phyloP scores from a whole-genome alignment of 257 asterid species.

The Scutellaria barbata region DNA sequence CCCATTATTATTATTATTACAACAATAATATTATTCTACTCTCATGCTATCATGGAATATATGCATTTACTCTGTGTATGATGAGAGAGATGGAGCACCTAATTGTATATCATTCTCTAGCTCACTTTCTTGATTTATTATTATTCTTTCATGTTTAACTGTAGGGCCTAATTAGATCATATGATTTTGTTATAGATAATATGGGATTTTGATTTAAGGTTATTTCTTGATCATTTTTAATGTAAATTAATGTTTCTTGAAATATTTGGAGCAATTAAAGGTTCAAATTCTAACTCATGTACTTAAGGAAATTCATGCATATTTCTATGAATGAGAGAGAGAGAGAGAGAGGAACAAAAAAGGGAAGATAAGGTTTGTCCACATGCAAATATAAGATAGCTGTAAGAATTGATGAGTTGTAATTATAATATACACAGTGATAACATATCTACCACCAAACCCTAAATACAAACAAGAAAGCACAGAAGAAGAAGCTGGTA shows the following conservation, averaged over 20 bases:
- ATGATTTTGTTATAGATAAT: neutral
- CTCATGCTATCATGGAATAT: neutral
- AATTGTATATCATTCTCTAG: conserved; percentile 23
- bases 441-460: conserved; percentile 26
- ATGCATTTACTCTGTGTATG: conserved; percentile 26
- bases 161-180: no score
- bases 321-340: neutral
- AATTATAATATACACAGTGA: no score
- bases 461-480: conserved; percentile 43
- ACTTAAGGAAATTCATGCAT: neutral
- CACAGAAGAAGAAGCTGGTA: conserved; percentile 43
- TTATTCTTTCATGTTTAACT: neutral
- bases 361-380: conserved; percentile 28
- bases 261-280: neutral
- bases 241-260: neutral
- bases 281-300: neutral
- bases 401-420: neutral
- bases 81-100: conserved; percentile 39
- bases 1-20: neutral
- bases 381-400: conserved; percentile 24
- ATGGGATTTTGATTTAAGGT: neutral
- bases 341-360: neutral
- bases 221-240: neutral
- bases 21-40: no score
- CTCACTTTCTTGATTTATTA: conserved; percentile 31